Base-by-base conservation (phyloP, 345 rosid genomes). In the Bruguiera gymnorhiza region DNA sequence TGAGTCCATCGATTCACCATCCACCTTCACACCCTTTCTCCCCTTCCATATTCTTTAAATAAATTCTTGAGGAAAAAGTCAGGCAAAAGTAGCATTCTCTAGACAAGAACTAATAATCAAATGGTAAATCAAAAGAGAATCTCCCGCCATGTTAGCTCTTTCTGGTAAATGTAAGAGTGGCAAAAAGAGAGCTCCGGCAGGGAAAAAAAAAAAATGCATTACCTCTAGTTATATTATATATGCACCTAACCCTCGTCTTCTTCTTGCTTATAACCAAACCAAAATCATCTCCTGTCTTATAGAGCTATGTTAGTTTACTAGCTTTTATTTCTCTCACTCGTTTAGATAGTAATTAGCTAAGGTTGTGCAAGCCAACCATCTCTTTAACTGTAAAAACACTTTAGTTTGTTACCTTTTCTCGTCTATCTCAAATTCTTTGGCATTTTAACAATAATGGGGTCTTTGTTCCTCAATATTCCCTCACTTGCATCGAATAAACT, bases 391-490 rank as follows among this genome's bases (percentile, higher is more conserved):
- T 77, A 70, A 64, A 69, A 67, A 46, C n/a, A 58, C 76, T 66
- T 36, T 56, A 58, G 73, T 70, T 72, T 63, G 60, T 68, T 68
- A 20, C 34, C 56, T 57, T 61, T 63, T 71, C 69, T 71, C 63
- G 57, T 46, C 43, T 74, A 16, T 63, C 65, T 75, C 79, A 71
- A 66, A 75, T 68, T 63, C 74, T 58, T 65, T 79, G 75, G 53
- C 65, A 76, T 66, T 64, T 78, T 84, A 70, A 70, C 70, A 73
- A 68, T 72, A 62, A 93, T 86, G 98, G 97, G 87, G 72, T 85
- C 93, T 69, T 81, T 88, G 73, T 89, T 86, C 87, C 80, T 89
- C 73, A 81, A 75, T 72, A 82, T 84, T 72, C 76, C 83, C 66
- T 78, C 87, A 51, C 59, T 74, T 46, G 50, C 82, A 26, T 71